Evolutionary conservation across 177 flowering plant species (phyloP).

Genomic region (Vitis hybrid): DNA sequence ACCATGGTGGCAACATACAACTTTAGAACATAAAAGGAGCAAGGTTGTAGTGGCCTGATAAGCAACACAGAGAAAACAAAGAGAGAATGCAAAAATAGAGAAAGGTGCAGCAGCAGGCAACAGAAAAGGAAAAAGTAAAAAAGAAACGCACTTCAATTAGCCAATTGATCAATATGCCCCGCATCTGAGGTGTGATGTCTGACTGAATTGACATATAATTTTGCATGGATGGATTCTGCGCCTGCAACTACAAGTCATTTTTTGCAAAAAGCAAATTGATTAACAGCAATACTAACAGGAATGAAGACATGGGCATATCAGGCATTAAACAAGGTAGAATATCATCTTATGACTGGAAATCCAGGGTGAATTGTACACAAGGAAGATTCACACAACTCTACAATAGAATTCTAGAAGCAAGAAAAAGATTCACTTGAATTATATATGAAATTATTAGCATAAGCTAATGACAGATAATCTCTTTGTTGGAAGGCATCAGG

Average conservation of each 20-base stretch:
- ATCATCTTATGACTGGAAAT: too few relatives aligned
- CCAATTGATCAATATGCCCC: slow-evolving; percentile 87
- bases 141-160: slow-evolving; percentile 60
- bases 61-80: too few relatives aligned
- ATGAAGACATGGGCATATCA: not conserved
- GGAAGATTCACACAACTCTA: too few relatives aligned
- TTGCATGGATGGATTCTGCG: slow-evolving; percentile 41
- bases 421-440: too few relatives aligned
- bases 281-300: not conserved
- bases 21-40: not conserved
- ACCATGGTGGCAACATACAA: slow-evolving; percentile 7
- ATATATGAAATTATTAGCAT: too few relatives aligned
- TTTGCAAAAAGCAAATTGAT: not conserved
- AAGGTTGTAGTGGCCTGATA: too few relatives aligned
- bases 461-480: too few relatives aligned
- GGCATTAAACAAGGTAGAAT: too few relatives aligned
- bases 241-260: slow-evolving; percentile 35
- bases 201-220: slow-evolving; percentile 63
- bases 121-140: not conserved
- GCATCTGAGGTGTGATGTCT: slow-evolving; percentile 68
- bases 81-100: too few relatives aligned
- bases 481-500: too few relatives aligned
- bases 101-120: not conserved
- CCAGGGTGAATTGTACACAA: too few relatives aligned
- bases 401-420: too few relatives aligned